These are phyloP conservation scores for Fusarium marasasianum DNA, from an alignment of 2,329 filamentous ascomycete genomes.

Conservation along the genomic window DNA sequence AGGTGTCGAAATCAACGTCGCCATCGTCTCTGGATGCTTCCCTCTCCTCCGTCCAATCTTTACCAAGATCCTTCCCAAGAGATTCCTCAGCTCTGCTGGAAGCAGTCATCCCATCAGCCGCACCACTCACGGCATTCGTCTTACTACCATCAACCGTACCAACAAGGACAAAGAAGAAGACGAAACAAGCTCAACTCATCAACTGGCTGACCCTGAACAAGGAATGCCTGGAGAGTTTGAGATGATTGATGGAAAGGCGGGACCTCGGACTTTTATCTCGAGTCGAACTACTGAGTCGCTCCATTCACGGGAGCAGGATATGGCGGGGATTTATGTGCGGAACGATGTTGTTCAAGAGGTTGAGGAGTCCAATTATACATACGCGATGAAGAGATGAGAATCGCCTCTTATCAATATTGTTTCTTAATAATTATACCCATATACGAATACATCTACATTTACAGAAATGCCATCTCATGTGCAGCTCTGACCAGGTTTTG, in stretches of 20 bases:
- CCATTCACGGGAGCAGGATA: slow-evolving; percentile 10
- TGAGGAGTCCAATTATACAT: slow-evolving; percentile 3
- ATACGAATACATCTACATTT: too few relatives aligned
- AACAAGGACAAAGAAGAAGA: slow-evolving; percentile 34
- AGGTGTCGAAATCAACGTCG: slow-evolving; percentile 35
- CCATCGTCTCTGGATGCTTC: slow-evolving; percentile 39
- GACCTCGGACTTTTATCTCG: slow-evolving; percentile 23
- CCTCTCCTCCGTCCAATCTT: slow-evolving; percentile 39
- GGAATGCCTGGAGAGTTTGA: slow-evolving; percentile 27
- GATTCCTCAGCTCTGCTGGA: slow-evolving; percentile 34
- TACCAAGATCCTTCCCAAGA: slow-evolving; percentile 30
- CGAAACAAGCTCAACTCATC: slow-evolving; percentile 37
- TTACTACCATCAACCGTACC: slow-evolving; percentile 31
- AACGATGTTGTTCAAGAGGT: slow-evolving; percentile 34
- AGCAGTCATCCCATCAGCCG: slow-evolving; percentile 38
- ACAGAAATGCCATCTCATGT: background rate
- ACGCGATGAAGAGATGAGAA: slow-evolving; percentile 12
- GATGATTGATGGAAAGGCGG: slow-evolving; percentile 1
- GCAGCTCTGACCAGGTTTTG: background rate
- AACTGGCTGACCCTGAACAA: slow-evolving; percentile 31
- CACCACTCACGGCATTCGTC: slow-evolving; percentile 20
- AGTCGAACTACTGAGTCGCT: slow-evolving; percentile 2
- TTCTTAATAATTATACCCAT: background rate
- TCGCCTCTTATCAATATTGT: background rate
- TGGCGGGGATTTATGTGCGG: slow-evolving; percentile 23